phyloP scores from a whole-genome alignment of 306 rosid genomes.

The Trichosanthes cucumerina region DNA sequence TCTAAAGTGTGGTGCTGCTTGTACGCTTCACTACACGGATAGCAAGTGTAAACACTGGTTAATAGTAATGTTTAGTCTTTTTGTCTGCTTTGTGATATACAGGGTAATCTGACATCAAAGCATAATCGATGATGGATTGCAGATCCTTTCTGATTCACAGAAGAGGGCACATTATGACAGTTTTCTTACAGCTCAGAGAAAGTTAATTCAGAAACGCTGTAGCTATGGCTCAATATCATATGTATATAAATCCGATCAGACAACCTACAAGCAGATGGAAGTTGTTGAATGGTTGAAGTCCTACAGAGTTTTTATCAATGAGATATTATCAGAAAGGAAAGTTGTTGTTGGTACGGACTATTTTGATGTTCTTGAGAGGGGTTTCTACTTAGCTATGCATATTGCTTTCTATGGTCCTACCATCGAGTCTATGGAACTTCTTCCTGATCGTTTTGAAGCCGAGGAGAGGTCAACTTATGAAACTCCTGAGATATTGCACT shows the following conservation, averaged over 20 bases:
- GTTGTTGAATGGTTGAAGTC: slow-evolving; percentile 92
- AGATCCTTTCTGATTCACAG: slow-evolving; percentile 84
- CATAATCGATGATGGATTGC: slow-evolving; percentile 44
- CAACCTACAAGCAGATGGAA: slow-evolving; percentile 55
- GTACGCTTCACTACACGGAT: neutral
- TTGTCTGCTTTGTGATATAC: slow-evolving; percentile 15
- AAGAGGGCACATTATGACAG: slow-evolving; percentile 74
- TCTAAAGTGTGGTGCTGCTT: neutral
- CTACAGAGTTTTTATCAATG: slow-evolving; percentile 62
- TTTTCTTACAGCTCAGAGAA: slow-evolving; percentile 57
- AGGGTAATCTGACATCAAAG: slow-evolving; percentile 26
- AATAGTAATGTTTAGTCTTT: slow-evolving; percentile 9
- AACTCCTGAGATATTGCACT: slow-evolving; percentile 85
- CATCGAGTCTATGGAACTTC: slow-evolving; percentile 62
- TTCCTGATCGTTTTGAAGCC: slow-evolving; percentile 91
- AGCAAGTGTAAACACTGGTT: neutral
- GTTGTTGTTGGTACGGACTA: slow-evolving; percentile 67
- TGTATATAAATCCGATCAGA: slow-evolving; percentile 29
- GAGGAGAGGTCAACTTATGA: slow-evolving; percentile 87
- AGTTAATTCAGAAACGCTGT: slow-evolving; percentile 34
- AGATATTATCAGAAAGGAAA: slow-evolving; percentile 58
- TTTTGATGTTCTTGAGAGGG: slow-evolving; percentile 72
- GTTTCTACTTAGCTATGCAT: slow-evolving; percentile 78
- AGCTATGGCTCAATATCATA: slow-evolving; percentile 29
- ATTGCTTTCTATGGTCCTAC: slow-evolving; percentile 80